phyloP scores from a whole-genome alignment of 2,329 filamentous ascomycete species.

The Thermoascus crustaceus region DNA sequence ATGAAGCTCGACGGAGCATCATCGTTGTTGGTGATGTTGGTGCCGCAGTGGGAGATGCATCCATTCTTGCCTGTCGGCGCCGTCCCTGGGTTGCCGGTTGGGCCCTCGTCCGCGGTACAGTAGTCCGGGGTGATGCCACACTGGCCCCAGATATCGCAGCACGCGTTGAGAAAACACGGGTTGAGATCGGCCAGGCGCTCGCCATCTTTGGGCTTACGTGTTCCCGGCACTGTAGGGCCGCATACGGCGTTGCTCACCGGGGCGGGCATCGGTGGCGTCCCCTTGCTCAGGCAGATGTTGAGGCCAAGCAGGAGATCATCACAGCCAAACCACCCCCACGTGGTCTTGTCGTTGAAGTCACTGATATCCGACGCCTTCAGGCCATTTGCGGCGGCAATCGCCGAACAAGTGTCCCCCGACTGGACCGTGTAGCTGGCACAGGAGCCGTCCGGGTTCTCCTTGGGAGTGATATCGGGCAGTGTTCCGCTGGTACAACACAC shows the following conservation, averaged over 20 bases:
- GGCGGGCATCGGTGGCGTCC: constrained; percentile 29
- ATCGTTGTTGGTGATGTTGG: constrained; percentile 22
- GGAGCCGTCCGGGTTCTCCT: constrained; percentile 25
- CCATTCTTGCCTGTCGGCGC: constrained; percentile 23
- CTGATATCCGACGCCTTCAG: constrained; percentile 30
- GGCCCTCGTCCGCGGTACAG: constrained; percentile 22
- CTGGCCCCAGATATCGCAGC: constrained; percentile 36
- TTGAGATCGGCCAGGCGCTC: constrained; percentile 25
- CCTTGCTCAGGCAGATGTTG: constrained; percentile 30
- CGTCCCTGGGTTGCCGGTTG: constrained; percentile 30
- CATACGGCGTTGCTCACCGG: constrained; percentile 28
- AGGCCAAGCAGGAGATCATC: constrained; percentile 15
- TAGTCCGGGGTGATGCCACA: constrained; percentile 38
- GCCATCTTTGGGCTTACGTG: constrained; percentile 6
- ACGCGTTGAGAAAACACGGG: constrained; percentile 34
- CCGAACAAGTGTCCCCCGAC: constrained; percentile 23
- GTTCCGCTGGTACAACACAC: constrained; percentile 30
- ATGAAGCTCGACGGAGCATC: constrained; percentile 5
- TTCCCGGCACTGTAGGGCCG: constrained; percentile 34
- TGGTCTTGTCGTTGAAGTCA: constrained; percentile 29
- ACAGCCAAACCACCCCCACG: constrained; percentile 35
- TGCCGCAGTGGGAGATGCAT: constrained; percentile 38
- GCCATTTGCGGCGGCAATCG: constrained; percentile 19
- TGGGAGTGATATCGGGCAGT: constrained; percentile 26
- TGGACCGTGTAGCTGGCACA: constrained; percentile 28